Conservation (phyloP, 345 rosid genomes). For the Populus simonii region DNA sequence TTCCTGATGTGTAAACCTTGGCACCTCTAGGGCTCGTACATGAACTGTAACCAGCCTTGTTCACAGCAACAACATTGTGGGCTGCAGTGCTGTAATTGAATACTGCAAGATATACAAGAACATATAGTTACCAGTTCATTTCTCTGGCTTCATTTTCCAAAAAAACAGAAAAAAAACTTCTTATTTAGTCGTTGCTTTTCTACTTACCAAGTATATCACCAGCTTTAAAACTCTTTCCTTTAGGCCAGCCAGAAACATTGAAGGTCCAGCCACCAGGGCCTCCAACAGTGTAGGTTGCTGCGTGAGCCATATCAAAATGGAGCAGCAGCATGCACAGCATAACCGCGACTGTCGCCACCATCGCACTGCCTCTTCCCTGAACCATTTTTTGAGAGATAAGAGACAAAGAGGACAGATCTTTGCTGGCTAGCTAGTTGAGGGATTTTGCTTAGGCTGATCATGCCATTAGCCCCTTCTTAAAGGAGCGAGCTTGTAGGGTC, state of each 20-base stretch:
- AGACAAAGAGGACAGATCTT: not conserved
- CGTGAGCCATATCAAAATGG: slow-evolving; percentile 20
- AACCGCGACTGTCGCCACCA: slow-evolving; percentile 9
- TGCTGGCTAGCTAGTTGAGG: not conserved
- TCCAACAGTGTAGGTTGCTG: slow-evolving; percentile 46
- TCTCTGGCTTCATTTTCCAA: too few relatives aligned
- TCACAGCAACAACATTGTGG: slow-evolving; percentile 50
- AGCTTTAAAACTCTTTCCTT: slow-evolving; percentile 39
- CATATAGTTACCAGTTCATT: not conserved
- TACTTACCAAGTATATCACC: slow-evolving; percentile 40
- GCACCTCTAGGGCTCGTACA: slow-evolving; percentile 41
- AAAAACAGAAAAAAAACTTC: too few relatives aligned
- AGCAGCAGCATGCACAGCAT: slow-evolving; percentile 28
- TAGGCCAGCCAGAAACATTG: slow-evolving; percentile 32
- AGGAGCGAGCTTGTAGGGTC: not conserved
- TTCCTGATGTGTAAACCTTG: slow-evolving; percentile 35
- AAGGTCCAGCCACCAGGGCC: slow-evolving; percentile 39
- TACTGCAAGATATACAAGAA: slow-evolving; percentile 29
- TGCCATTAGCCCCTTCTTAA: not conserved
- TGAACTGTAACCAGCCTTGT: slow-evolving; percentile 33
- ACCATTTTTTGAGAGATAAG: slow-evolving; percentile 12
- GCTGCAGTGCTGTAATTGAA: slow-evolving; percentile 46
- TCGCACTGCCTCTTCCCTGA: slow-evolving; percentile 57
- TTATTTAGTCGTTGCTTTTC: too few relatives aligned
- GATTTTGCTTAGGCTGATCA: not conserved